Conservation (phyloP, 169 alveolate species). For the Cryptosporidium meleagridis region DNA sequence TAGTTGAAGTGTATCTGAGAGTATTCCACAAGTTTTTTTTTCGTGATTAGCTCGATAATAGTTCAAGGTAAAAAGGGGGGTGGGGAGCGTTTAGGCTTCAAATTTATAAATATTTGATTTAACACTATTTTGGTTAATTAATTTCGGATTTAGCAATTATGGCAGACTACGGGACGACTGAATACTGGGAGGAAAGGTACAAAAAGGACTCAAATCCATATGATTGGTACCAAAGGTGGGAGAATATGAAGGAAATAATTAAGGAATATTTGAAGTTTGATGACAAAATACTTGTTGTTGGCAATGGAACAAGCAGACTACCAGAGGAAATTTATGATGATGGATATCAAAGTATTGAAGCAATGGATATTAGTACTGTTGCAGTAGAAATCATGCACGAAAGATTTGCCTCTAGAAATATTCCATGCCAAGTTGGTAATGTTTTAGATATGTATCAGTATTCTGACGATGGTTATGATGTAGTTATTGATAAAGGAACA, state of each 20-base stretch:
- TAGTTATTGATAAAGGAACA: constrained; percentile 90
- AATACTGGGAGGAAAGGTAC: constrained; percentile 93
- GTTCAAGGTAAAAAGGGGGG: not conserved
- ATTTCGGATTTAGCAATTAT: constrained; percentile 4
- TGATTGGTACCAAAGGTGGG: constrained; percentile 93
- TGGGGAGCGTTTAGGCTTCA: too few relatives aligned
- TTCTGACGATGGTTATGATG: constrained; percentile 85
- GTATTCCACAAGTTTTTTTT: not conserved
- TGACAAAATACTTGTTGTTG: constrained; percentile 85
- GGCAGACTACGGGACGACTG: constrained; percentile 87
- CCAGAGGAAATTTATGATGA: constrained; percentile 92
- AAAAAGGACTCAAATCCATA: constrained; percentile 92
- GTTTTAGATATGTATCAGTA: constrained; percentile 85
- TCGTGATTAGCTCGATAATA: not conserved
- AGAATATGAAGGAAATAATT: constrained; percentile 87
- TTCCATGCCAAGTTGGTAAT: constrained; percentile 82
- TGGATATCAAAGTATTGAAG: constrained; percentile 86
- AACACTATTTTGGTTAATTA: not conserved
- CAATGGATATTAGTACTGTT: constrained; percentile 84
- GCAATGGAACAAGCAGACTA: constrained; percentile 92
- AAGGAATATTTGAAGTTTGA: constrained; percentile 84
- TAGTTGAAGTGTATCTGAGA: not conserved
- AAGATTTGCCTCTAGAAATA: constrained; percentile 61
- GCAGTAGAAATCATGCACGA: constrained; percentile 71
- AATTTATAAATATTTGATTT: not conserved